These are phyloP conservation scores for Alternaria panax DNA, from an alignment of 2,329 filamentous ascomycete genomes.

Conservation along the genomic window DNA sequence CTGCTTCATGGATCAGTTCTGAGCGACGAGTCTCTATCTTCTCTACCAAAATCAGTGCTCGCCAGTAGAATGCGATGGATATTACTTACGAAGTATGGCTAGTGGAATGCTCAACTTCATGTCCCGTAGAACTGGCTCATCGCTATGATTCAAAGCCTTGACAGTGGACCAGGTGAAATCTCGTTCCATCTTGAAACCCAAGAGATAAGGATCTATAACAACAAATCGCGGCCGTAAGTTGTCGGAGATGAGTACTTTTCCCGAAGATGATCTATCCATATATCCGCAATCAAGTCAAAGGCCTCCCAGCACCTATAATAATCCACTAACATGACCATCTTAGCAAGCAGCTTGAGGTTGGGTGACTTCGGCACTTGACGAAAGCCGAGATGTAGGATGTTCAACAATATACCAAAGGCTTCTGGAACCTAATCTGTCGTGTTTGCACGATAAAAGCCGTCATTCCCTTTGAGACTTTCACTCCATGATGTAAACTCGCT, in stretches of 20 bases:
- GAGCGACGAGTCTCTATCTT: background rate
- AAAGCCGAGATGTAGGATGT: constrained; percentile 55
- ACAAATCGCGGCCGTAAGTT: constrained; percentile 22
- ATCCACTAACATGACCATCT: constrained; percentile 55
- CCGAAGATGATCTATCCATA: constrained; percentile 50
- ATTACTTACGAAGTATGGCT: constrained; percentile 10
- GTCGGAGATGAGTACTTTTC: constrained; percentile 6
- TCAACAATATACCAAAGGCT: constrained; percentile 54
- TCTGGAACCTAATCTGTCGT: constrained; percentile 41
- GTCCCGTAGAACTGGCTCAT: constrained; percentile 1
- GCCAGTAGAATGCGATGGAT: background rate
- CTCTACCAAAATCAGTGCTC: background rate
- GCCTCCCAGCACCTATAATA: constrained; percentile 54
- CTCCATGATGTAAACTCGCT: background rate
- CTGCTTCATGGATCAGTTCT: background rate
- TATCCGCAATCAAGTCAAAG: constrained; percentile 53
- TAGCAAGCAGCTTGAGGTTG: constrained; percentile 53
- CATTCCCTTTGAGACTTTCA: background rate
- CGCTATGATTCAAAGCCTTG: constrained; percentile 1
- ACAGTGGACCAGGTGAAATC: constrained; percentile 19
- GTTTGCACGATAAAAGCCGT: constrained; percentile 10
- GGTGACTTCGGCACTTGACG: constrained; percentile 51
- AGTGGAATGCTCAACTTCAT: constrained; percentile 20
- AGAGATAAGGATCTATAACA: constrained; percentile 35
- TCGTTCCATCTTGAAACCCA: constrained; percentile 26